Base-by-base conservation (phyloP, 164 flowering plant species). In the Macadamia integrifolia region DNA sequence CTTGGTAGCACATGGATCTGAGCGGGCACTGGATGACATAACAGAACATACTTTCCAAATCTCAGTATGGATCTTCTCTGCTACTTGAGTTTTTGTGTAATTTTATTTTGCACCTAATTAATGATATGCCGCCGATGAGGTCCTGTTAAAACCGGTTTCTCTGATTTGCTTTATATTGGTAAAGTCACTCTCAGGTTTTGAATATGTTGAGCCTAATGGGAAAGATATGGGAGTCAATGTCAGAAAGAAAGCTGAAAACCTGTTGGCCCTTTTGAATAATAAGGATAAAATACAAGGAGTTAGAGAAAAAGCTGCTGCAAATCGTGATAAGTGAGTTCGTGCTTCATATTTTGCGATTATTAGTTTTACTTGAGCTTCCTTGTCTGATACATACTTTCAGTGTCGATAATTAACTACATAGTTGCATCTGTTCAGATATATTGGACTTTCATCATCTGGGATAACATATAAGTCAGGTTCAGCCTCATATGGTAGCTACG, bases 11-110 rank as follows among this genome's bases (percentile, higher is more conserved):
- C 82, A 95, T 86, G 99, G 99, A 70, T 87, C 98, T 67, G 98
- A 95, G 61, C 96, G 98, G 66, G 96, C 97, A 9, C 91, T 95
- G 61, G 99, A 95, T 82, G 99, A 95, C 75, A 90, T 95, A 35
- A 77, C 91, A 55, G 99, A 91, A 68, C 98, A 92, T 78, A 89
- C 96, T 70, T 92, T 79, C 68, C 93, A 90, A 75, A 89, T 95
- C 63, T 88, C 98, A 44, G 97, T 92, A 78, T 72, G 86, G 61
- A 49, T 68, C 66, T 68, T 63, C 44, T 49, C 52, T 62, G 58
- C 3, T 50, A 57, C 66, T 66, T 60, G 32, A 9, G 8, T 56
- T 11, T 5, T 53, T 14, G 14, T 12, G 14, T 58, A 35, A 35
- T 30, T 3, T 46, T n/a, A 31, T 65, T 8, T 12, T 35, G 3